These are phyloP conservation scores for Candida yuanshanica DNA, from an alignment of 805 yeast genomes.

Conservation along the genomic window DNA sequence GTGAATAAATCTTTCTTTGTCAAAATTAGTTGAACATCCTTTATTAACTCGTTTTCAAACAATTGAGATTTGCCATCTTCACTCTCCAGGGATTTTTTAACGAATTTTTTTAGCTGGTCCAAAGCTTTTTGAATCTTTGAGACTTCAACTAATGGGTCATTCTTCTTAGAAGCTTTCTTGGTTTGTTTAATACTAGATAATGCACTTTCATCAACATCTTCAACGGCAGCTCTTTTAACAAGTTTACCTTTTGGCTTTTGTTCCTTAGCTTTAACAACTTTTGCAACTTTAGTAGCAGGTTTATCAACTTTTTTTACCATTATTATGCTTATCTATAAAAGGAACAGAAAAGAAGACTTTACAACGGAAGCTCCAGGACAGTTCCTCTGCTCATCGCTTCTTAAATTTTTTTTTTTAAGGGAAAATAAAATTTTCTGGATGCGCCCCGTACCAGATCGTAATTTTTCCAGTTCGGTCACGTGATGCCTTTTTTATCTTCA, in stretches of 20 bases:
- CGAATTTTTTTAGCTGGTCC: slow-evolving; percentile 59
- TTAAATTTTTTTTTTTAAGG: not conserved
- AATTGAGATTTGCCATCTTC: slow-evolving; percentile 39
- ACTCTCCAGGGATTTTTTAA: slow-evolving; percentile 31
- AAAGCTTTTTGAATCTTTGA: slow-evolving; percentile 45
- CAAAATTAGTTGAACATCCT: slow-evolving; percentile 51
- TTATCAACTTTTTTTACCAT: slow-evolving; percentile 10
- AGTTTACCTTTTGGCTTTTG: slow-evolving; percentile 25
- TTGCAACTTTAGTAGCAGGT: slow-evolving; percentile 8
- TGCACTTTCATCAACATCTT: slow-evolving; percentile 10
- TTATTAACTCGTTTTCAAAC: slow-evolving; percentile 47
- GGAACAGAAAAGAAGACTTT: not conserved
- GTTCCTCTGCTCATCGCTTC: slow-evolving; percentile 11
- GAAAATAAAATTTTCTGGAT: slow-evolving; percentile 12
- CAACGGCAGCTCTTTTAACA: slow-evolving; percentile 19
- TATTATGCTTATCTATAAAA: not conserved
- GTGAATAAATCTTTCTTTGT: slow-evolving; percentile 62
- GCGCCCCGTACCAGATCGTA: not conserved
- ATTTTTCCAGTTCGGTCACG: not conserved
- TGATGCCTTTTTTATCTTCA: not conserved
- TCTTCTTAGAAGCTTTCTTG: slow-evolving; percentile 3
- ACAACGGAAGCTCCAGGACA: not conserved
- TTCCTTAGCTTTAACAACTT: slow-evolving; percentile 14
- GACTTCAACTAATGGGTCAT: slow-evolving; percentile 19
- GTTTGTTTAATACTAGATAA: slow-evolving; percentile 6